These are phyloP conservation scores for Triadica sebifera DNA, from an alignment of 345 rosid genomes.

Conservation along the genomic window DNA sequence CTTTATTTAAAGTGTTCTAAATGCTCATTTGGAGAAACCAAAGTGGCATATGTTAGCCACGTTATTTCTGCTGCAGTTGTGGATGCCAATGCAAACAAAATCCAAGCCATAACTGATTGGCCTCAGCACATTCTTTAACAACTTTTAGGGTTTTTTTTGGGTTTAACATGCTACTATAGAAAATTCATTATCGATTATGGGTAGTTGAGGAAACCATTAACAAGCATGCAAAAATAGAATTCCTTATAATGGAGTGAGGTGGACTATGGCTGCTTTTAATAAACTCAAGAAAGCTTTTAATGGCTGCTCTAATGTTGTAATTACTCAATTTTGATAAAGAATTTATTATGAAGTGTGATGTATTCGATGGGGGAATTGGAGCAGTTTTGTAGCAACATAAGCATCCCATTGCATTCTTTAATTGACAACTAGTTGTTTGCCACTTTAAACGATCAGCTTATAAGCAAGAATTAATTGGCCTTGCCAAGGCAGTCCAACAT, in stretches of 20 bases:
- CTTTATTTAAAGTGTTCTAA: neutral
- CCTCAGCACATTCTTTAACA: neutral
- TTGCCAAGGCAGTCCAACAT: too few relatives aligned
- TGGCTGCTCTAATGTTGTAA: too few relatives aligned
- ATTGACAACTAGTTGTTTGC: too few relatives aligned
- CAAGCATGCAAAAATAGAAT: neutral
- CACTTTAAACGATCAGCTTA: too few relatives aligned
- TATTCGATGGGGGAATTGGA: too few relatives aligned
- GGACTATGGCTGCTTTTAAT: neutral
- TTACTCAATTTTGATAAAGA: too few relatives aligned
- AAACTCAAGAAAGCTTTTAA: neutral
- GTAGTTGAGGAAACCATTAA: neutral
- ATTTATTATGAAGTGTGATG: too few relatives aligned
- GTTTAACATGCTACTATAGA: neutral
- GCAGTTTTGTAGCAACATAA: too few relatives aligned
- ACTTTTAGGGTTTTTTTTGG: neutral
- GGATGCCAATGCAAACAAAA: neutral
- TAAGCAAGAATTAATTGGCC: too few relatives aligned
- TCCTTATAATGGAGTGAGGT: neutral
- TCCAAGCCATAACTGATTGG: neutral
- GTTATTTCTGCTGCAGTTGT: neutral
- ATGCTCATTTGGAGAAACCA: neutral
- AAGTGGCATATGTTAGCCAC: neutral
- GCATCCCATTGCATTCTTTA: too few relatives aligned
- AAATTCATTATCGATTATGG: neutral